Percentiles rank a stretch among this genome's conserved stretches.
phyloP scores from a whole-genome alignment of 78 protist genomes.

The Monosiga brevicollis region DNA sequence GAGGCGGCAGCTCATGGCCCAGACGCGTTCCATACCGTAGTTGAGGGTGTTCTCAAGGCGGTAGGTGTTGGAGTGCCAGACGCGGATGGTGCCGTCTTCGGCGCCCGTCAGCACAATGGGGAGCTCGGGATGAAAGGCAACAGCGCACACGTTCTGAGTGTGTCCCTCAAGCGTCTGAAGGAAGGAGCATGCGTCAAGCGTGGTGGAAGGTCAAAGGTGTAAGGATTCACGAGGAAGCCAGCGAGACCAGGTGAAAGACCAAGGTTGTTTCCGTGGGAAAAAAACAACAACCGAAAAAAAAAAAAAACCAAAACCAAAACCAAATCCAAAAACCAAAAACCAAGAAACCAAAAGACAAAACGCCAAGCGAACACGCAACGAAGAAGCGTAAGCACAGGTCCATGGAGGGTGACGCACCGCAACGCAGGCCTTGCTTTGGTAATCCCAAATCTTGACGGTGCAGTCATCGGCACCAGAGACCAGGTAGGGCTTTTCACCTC shows the following conservation, averaged over 20 bases:
- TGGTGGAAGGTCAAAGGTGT: no score
- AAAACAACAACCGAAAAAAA: background rate
- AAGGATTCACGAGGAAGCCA: no score
- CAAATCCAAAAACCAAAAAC: background rate
- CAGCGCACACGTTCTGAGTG: constrained; percentile 76
- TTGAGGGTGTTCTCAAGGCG: constrained; percentile 80
- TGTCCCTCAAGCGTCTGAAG: constrained; percentile 85
- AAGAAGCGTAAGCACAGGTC: no score
- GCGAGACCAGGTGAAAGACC: no score
- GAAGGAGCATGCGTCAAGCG: no score
- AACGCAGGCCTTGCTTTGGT: constrained; percentile 87
- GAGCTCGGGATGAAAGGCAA: constrained; percentile 90
- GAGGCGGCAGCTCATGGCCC: constrained; percentile 68
- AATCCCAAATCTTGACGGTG: constrained; percentile 91
- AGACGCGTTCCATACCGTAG: constrained; percentile 88
- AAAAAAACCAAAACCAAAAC: background rate
- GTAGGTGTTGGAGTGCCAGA: constrained; percentile 87
- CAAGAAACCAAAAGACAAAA: background rate
- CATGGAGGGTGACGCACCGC: background rate
- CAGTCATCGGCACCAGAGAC: constrained; percentile 95
- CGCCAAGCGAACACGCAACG: background rate
- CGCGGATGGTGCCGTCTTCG: constrained; percentile 79
- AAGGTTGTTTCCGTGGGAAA: no score
- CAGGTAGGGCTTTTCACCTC: constrained; percentile 93
- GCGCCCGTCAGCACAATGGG: constrained; percentile 89